Evolutionary conservation across 768 basidiomycete genomes (phyloP), one percentile per base, ranked within the genome.

Genomic region (Boletales sp.): DNA sequence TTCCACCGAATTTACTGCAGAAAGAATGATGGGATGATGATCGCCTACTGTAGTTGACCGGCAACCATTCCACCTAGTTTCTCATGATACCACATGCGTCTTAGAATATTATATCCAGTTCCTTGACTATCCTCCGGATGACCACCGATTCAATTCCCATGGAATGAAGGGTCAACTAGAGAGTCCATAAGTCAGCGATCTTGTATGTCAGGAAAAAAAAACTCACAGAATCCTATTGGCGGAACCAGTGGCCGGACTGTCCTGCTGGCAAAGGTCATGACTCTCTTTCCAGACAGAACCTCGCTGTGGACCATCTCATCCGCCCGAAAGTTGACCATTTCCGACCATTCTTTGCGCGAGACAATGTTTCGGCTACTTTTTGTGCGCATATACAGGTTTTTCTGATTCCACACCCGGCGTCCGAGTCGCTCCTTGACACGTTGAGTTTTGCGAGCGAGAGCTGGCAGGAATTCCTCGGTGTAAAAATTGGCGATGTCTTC

Each of bases 371-470:
- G 75, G 15, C 48, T 12, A 11, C 40, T 37, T 31, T 53, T 48
- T n/a, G 57, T 56, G 24, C 61, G 61, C 41, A 89, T 47, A 58
- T 77, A 90, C 4, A 91, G 55, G 47, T 81, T 69, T 63, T 79
- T 81, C 30, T 64, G 72, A 6, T 55, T 63, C 86, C 86, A 89
- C 1, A 90, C 79, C 11, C 89, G 81, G n/a, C 89, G 80, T 9
- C 86, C 86, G n/a, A 90, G 68, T 29, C 80, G 74, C 68, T 90
- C 87, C 67, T 88, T 88, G n/a, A 81, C 49, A 15, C 87, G 78
- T 53, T 84, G 79, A 3, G 72, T 70, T 15, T 72, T 79, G 10
- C 86, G 79, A 6, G 70, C 76, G 8, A 80, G 54, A 3, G 77
- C 67, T n/a, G 68, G 66, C 12, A 82, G 64, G 30, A 69, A 72